Conservation (phyloP, 768 basidiomycete species). For the Rhizopogon vesiculosus region DNA sequence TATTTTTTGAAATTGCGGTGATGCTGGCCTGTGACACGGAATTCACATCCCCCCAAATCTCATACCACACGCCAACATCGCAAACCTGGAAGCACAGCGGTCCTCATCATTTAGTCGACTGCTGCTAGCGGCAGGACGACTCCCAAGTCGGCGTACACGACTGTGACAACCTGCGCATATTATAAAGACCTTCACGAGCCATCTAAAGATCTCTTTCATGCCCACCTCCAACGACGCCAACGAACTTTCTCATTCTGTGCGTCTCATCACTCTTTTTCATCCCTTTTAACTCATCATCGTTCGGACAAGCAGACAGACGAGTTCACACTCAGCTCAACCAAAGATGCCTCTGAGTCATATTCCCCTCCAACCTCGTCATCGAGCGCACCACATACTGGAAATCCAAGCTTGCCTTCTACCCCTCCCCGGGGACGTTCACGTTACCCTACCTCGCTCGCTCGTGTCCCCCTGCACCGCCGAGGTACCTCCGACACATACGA, state of each 20-base stretch:
- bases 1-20: too few relatives aligned
- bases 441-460: constrained; percentile 57
- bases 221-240: background rate
- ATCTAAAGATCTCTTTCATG: background rate
- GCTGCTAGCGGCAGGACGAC: too few relatives aligned
- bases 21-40: too few relatives aligned
- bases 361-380: background rate
- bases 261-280: background rate
- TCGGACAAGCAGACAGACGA: background rate
- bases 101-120: too few relatives aligned
- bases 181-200: background rate
- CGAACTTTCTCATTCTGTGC: background rate
- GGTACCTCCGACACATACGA: constrained; percentile 83
- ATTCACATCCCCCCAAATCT: too few relatives aligned
- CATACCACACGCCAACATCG: too few relatives aligned
- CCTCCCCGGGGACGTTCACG: constrained; percentile 41
- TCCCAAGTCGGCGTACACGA: too few relatives aligned
- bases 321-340: background rate
- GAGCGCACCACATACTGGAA: background rate
- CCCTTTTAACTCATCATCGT: background rate
- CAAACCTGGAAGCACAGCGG: too few relatives aligned
- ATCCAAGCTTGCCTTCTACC: constrained; percentile 31
- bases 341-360: constrained; percentile 1
- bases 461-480: constrained; percentile 71
- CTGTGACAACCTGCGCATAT: too few relatives aligned